These are phyloP conservation scores for Coemansia javaensis DNA, from an alignment of 192 early-diverging fungal species.

Conservation along the genomic window DNA sequence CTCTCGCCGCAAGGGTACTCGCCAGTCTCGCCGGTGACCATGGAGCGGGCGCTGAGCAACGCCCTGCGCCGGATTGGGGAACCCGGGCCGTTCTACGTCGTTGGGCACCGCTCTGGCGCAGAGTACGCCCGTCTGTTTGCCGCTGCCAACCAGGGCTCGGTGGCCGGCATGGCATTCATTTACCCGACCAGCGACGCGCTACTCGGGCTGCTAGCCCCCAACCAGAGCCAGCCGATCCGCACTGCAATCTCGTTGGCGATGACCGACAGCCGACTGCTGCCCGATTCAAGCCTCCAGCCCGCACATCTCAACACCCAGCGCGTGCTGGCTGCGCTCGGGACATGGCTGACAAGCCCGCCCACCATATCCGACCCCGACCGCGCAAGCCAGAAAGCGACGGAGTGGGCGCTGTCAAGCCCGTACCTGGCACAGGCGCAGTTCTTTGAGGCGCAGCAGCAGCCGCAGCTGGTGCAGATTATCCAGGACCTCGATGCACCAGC, in stretches of 20 bases:
- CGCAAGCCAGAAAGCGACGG: slow-evolving; percentile 5
- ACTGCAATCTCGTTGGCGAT: slow-evolving; percentile 2
- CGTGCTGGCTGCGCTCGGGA: slow-evolving; percentile 20
- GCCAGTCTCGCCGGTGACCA: slow-evolving; percentile 5
- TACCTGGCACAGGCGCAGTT: slow-evolving; percentile 31
- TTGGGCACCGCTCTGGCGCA: slow-evolving; percentile 36
- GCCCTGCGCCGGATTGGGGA: slow-evolving; percentile 12
- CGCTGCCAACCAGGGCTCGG: slow-evolving; percentile 4
- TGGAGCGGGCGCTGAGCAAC: slow-evolving; percentile 17
- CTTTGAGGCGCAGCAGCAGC: slow-evolving; percentile 15
- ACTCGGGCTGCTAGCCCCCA: slow-evolving; percentile 3
- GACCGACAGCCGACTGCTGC: slow-evolving; percentile 1
- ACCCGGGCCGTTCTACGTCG: slow-evolving; percentile 29
- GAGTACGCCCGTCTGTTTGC: slow-evolving; percentile 28
- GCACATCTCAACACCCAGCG: slow-evolving; percentile 16
- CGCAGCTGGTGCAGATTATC: neutral
- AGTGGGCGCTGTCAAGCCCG: slow-evolving; percentile 22
- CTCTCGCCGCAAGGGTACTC: slow-evolving; percentile 35
- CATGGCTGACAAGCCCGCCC: slow-evolving; percentile 4
- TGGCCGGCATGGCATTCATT: slow-evolving; percentile 31
- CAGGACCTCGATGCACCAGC: neutral
- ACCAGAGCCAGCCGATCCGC: neutral
- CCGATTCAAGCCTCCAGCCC: neutral
- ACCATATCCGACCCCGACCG: slow-evolving; percentile 1
- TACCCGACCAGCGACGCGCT: slow-evolving; percentile 25